These are phyloP conservation scores for Carex cristatella DNA, from an alignment of 176 grass and related monocot genomes.

Conservation along the genomic window DNA sequence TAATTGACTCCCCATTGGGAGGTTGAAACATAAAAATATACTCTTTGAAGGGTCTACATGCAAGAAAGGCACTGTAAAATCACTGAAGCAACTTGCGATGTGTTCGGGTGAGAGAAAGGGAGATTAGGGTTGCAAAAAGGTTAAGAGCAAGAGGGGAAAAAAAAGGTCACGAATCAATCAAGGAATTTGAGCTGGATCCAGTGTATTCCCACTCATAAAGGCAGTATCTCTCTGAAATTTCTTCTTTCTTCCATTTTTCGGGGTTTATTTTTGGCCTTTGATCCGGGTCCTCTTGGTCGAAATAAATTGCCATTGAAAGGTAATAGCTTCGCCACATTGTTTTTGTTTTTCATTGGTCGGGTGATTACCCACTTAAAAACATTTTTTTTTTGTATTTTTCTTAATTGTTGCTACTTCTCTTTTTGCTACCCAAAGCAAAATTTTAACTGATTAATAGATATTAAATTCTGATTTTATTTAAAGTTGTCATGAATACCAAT, in stretches of 20 bases:
- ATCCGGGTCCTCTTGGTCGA: background rate
- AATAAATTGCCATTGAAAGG: background rate
- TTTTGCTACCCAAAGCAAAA: background rate
- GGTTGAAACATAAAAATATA: background rate
- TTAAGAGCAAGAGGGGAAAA: background rate
- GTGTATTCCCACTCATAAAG: conserved; percentile 10
- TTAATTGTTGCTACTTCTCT: background rate
- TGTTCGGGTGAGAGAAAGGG: background rate
- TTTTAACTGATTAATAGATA: background rate
- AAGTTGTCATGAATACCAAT: background rate
- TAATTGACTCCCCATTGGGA: background rate
- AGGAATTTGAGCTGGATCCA: conserved; percentile 24
- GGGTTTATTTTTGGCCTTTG: background rate
- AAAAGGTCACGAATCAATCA: conserved; percentile 10
- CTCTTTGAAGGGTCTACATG: conserved; percentile 1
- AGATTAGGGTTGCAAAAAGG: conserved; percentile 14
- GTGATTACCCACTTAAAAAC: background rate
- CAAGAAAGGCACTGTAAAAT: background rate
- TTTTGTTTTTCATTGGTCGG: background rate
- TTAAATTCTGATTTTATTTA: background rate
- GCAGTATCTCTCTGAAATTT: conserved; percentile 16
- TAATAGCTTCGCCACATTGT: background rate
- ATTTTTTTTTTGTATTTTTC: background rate
- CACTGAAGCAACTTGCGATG: conserved; percentile 7
- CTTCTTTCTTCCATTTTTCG: background rate